Evolutionary conservation across 2,329 filamentous ascomycete species (phyloP).

Genomic region (Fusarium sp.): DNA sequence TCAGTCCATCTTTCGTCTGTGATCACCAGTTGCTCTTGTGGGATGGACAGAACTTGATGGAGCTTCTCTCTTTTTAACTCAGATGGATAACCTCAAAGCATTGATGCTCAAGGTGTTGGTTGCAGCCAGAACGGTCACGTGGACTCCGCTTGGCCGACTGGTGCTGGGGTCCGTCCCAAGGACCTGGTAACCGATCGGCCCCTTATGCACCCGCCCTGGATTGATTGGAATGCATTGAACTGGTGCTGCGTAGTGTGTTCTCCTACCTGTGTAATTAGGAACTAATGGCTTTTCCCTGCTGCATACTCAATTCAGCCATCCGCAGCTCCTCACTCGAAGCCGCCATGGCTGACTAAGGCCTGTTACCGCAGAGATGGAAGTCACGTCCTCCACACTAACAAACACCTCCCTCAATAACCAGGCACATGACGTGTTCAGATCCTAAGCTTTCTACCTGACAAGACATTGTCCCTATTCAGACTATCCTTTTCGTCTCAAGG

Average conservation of each 20-base stretch:
- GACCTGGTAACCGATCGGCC: not conserved
- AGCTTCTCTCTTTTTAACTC: not conserved
- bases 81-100: not conserved
- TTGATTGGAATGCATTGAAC: not conserved
- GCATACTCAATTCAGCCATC: not conserved
- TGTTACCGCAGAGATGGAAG: not conserved
- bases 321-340: not conserved
- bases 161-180: not conserved
- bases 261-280: not conserved
- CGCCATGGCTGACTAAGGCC: not conserved
- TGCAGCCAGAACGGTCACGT: not conserved
- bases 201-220: not conserved
- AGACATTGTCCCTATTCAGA: not conserved
- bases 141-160: not conserved
- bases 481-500: not conserved
- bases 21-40: not conserved
- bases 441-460: not conserved
- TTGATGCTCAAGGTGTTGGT: not conserved
- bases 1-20: conserved; percentile 24
- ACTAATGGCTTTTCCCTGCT: not conserved
- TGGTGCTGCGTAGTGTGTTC: not conserved
- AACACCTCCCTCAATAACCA: not conserved
- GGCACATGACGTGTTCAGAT: not conserved
- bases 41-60: not conserved
- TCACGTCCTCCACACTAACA: not conserved